Percentiles rank a stretch among this genome's conserved stretches.
Evolutionary conservation across 805 yeast species (phyloP).

Genomic region (Jamesozyma jinghongensis): DNA sequence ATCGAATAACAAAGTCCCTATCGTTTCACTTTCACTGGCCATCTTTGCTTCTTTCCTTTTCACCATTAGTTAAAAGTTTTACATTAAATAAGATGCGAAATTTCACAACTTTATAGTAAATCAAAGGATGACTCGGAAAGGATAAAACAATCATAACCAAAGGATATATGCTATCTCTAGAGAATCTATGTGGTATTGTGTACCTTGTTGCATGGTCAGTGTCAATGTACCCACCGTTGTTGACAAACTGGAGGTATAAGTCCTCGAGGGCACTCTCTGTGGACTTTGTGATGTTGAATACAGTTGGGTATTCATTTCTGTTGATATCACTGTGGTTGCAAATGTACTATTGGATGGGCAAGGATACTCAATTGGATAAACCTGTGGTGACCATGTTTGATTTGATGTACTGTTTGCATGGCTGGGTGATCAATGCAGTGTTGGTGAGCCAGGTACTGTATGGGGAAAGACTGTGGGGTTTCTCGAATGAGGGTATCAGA

Average conservation of each 20-base stretch:
- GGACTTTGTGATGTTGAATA: conserved; percentile 40
- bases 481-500: conserved; percentile 14
- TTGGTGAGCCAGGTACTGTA: conserved; percentile 34
- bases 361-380: conserved; percentile 5
- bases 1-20: conserved; percentile 28
- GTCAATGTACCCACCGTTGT: conserved; percentile 43
- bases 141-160: not conserved
- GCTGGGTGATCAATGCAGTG: conserved; percentile 34
- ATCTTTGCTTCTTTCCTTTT: not conserved
- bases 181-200: conserved; percentile 28
- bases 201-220: conserved; percentile 38
- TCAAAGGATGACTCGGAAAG: too few species aligned
- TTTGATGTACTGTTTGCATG: conserved; percentile 41
- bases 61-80: not conserved
- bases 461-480: conserved; percentile 32
- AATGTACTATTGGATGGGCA: conserved; percentile 30
- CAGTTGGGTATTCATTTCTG: conserved; percentile 39
- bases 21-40: not conserved
- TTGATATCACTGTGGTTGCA: conserved; percentile 37
- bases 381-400: conserved; percentile 40
- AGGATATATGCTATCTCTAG: conserved; percentile 7
- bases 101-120: too few species aligned
- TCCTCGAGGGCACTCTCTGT: conserved; percentile 43
- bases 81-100: too few species aligned
- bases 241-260: conserved; percentile 32